Base-by-base conservation (phyloP, 805 yeast species). In the Kuraishia ogatae region DNA sequence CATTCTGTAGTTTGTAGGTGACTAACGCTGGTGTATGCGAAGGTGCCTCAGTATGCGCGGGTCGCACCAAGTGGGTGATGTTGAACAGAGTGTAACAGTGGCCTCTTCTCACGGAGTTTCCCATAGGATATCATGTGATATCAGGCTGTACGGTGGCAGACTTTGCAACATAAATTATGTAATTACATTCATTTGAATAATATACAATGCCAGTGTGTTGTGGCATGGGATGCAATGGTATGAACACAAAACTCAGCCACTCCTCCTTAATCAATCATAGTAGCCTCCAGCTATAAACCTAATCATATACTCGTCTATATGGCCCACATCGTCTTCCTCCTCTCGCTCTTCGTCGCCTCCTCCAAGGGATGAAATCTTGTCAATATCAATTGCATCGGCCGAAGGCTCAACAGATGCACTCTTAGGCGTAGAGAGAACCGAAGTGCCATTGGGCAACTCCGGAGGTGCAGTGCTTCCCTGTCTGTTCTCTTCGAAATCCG, bases 231-330 rank as follows among this genome's bases (percentile, higher is more conserved):
- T n/a, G 51, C 51, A 26, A 17, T 26, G 8, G 29, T 26, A 26
- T 5, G 29, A 10, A 26, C 29, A 26, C 29, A 26, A 4, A 17
- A 8, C 28, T 6, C 17, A 23, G 49, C 23, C 20, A 51, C 19
- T 19, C 22, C 20, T 43, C 35, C 50, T 58, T 58, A 73, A 50
- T 76, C 80, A 61, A 7, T 71, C 79, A 65, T 84, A 88, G 65
- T 75, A 80, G 0, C 97, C 97, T 54, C 84, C 85, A 57, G 96
- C 96, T 57, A 94, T 89, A 66, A 81, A 89, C 57, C 92, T 76
- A 59, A 94, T 82, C 99, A 94, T 94, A 72, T 92, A 96, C 75
- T 94, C 98, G 66, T 94, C 99, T 54, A 93, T 82, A 67, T 91
- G 97, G 2, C 87, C 88, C 53, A 84, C 78, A 22, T 81, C 87